phyloP scores from a whole-genome alignment of 2,329 filamentous ascomycete species.

The Pseudocercospora fijiensis region DNA sequence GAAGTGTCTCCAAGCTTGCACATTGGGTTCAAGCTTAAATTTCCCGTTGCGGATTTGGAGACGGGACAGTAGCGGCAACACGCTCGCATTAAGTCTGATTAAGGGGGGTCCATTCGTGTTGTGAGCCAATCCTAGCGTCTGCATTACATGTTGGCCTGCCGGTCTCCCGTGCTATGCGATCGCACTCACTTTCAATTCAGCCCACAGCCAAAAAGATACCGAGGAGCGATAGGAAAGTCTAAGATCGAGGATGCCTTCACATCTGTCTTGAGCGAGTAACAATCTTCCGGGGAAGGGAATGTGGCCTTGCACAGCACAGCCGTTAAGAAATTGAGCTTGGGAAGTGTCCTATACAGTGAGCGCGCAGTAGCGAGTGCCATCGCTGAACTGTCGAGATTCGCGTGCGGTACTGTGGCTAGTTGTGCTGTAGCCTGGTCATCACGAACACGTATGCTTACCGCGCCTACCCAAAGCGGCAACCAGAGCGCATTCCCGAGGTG shows the following conservation, averaged over 20 bases:
- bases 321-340: background rate
- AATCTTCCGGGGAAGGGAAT: background rate
- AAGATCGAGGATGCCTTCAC: background rate
- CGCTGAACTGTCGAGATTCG: background rate
- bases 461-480: slow-evolving; percentile 8
- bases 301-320: background rate
- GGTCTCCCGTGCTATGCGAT: slow-evolving; percentile 9
- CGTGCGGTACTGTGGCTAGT: background rate
- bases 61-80: background rate
- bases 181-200: background rate
- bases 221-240: background rate
- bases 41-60: background rate
- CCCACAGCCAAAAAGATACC: background rate
- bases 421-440: background rate
- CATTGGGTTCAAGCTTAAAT: slow-evolving; percentile 10
- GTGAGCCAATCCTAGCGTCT: background rate
- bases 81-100: background rate
- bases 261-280: background rate
- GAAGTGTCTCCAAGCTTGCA: slow-evolving; percentile 7
- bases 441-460: background rate
- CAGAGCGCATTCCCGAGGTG: slow-evolving; percentile 5
- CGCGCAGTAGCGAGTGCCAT: background rate
- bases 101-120: background rate
- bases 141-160: background rate
- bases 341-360: background rate